These are phyloP conservation scores for Dichotomocladium elegans DNA, from an alignment of 371 early-diverging fungal genomes.

Conservation along the genomic window DNA sequence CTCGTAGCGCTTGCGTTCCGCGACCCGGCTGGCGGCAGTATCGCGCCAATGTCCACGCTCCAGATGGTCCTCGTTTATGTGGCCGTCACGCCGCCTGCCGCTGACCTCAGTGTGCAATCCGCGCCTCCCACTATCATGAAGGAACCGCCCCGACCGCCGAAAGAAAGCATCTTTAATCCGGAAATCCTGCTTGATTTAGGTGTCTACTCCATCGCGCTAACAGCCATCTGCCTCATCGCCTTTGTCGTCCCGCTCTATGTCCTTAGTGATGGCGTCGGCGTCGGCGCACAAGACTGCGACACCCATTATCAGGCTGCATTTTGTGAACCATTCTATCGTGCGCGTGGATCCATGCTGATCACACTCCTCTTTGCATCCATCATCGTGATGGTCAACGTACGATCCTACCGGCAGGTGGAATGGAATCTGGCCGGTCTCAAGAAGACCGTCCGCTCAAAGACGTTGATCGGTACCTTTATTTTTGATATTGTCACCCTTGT, in stretches of 20 bases:
- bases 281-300: conserved; percentile 57
- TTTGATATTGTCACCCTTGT: conserved; percentile 46
- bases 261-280: conserved; percentile 29
- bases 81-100: conserved; percentile 67
- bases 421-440: conserved; percentile 42
- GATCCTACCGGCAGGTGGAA: conserved; percentile 52
- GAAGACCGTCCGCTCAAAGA: conserved; percentile 45
- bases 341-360: conserved; percentile 57
- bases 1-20: conserved; percentile 59
- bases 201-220: conserved; percentile 43
- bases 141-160: conserved; percentile 69
- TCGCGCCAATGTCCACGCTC: conserved; percentile 34
- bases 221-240: conserved; percentile 49
- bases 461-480: conserved; percentile 43
- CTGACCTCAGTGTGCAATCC: conserved; percentile 73
- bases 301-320: conserved; percentile 26
- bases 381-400: conserved; percentile 61
- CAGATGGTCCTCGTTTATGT: conserved; percentile 29
- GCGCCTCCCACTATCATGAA: conserved; percentile 75
- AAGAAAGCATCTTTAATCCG: conserved; percentile 53
- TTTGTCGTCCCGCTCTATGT: conserved; percentile 55
- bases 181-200: conserved; percentile 20
- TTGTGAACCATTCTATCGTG: conserved; percentile 62
- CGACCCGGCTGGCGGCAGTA: conserved; percentile 78
- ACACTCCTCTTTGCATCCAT: conserved; percentile 59